Evolutionary conservation across 163 green algal genomes (phyloP), one percentile per base, ranked within the genome.

Genomic region (Chlorella variabilis): DNA sequence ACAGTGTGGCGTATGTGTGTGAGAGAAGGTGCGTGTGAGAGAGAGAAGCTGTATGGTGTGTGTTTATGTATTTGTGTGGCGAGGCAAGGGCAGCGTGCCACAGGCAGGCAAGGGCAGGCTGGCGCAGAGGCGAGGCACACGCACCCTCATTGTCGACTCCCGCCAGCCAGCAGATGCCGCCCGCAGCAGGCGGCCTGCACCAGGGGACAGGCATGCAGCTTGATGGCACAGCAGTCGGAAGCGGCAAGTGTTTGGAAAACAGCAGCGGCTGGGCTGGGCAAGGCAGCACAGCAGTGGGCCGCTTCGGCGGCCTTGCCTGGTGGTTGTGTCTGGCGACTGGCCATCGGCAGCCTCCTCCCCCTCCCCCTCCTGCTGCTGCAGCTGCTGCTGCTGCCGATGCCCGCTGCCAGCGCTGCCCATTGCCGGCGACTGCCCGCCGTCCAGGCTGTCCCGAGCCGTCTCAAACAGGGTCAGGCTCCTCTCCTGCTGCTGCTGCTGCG

Each of bases 241-340:
- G n/a, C n/a, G n/a, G n/a, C n/a, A n/a, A n/a, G n/a, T n/a, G n/a
- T n/a, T n/a, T n/a, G n/a, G n/a, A n/a, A n/a, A n/a, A n/a, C n/a
- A n/a, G n/a, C n/a, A n/a, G n/a, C n/a, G n/a, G n/a, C n/a, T n/a
- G n/a, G n/a, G n/a, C n/a, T n/a, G n/a, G n/a, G 58, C 9, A 31
- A n/a, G 17, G 58, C 58, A 66, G 13, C 11, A 68, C 78, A 81
- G 66, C 56, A 73, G 88, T 81, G 76, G 54, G 87, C 59, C 31
- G 9, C 59, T 39, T n/a, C 4, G 27, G 3, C 25, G 33, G 6
- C 5, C 62, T 70, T 70, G 62, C 62, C 62, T 70, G 62, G 25
- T 36, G 3, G 25, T 15, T 20, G 71, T 54, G 25, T 78, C 71
- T 3, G 71, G 71, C 1, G 71, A 78, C 49, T 38, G 33, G n/a